A percentile compares a stretch with the other conserved stretches of the same genome.
Evolutionary conservation across 257 asterid genomes (phyloP).

Genomic region (Salvia miltiorrhiza): DNA sequence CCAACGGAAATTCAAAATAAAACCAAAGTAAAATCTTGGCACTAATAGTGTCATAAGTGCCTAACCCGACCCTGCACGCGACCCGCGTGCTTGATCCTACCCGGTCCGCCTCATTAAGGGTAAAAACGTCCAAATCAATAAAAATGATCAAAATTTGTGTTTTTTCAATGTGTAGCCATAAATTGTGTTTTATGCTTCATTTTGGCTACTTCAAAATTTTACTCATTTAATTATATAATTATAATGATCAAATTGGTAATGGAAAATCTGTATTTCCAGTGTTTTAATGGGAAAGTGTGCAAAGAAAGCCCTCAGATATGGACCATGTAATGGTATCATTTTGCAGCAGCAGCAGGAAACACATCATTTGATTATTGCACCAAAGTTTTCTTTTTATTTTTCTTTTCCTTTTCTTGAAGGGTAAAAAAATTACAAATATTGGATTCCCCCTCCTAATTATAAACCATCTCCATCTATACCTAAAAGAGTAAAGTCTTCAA

Average conservation of each 20-base stretch:
- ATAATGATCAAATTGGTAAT: neutral
- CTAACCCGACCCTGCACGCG: no score
- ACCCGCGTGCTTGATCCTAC: no score
- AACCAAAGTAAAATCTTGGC: no score
- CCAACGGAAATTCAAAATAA: no score
- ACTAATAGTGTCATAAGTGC: no score
- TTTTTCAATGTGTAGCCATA: no score
- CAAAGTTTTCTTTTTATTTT: neutral
- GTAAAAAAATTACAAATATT: neutral
- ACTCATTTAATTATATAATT: no score
- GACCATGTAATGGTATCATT: slow-evolving; percentile 3
- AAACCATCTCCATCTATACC: neutral
- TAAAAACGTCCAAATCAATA: no score
- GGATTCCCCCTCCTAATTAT: neutral
- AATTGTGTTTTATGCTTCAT: no score
- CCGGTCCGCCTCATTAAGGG: no score
- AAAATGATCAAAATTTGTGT: no score
- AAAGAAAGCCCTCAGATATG: neutral
- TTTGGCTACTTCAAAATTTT: no score
- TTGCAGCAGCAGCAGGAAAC: slow-evolving; percentile 2
- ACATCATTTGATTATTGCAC: slow-evolving; percentile 10
- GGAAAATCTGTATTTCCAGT: neutral
- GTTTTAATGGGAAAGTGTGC: neutral
- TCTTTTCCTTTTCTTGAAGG: neutral
- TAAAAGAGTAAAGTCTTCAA: neutral